phyloP scores from a whole-genome alignment of 495 filamentous ascomycete species.

The Trichocladium uniseriatum region DNA sequence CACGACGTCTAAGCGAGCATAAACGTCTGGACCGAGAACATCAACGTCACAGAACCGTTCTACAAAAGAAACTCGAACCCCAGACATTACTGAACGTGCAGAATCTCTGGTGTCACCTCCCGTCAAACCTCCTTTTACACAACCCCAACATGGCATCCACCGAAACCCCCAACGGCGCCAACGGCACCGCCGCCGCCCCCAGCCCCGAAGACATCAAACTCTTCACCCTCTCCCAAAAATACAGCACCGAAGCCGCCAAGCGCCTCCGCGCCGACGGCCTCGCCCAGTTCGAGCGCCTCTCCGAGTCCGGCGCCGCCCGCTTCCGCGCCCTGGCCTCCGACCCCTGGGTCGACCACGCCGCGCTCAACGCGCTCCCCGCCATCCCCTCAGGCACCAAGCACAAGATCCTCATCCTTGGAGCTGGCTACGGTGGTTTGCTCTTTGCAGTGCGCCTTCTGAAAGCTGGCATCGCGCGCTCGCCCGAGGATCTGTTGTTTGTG shows the following conservation, averaged over 20 bases:
- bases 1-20: too few species aligned
- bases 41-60: too few species aligned
- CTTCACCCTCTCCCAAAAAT: conserved; percentile 28
- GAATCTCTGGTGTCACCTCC: too few species aligned
- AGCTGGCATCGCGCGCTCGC: conserved; percentile 29
- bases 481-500: conserved; percentile 41
- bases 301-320: conserved; percentile 19
- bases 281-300: conserved; percentile 34
- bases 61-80: too few species aligned
- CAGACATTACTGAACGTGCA: too few species aligned
- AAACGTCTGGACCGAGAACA: too few species aligned
- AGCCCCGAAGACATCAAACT: conserved; percentile 21
- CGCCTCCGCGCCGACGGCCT: conserved; percentile 36
- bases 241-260: conserved; percentile 39
- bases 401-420: conserved; percentile 44
- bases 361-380: conserved; percentile 25
- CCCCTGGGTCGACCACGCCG: conserved; percentile 37
- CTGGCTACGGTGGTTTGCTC: conserved; percentile 42
- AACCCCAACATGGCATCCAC: too few species aligned
- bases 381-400: conserved; percentile 23
- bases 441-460: conserved; percentile 43
- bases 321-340: conserved; percentile 34
- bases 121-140: too few species aligned
- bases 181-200: not conserved
- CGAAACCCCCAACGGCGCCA: not conserved